Conservation (phyloP, 2,329 filamentous ascomycete species). For the Chaetothyriales sp. region DNA sequence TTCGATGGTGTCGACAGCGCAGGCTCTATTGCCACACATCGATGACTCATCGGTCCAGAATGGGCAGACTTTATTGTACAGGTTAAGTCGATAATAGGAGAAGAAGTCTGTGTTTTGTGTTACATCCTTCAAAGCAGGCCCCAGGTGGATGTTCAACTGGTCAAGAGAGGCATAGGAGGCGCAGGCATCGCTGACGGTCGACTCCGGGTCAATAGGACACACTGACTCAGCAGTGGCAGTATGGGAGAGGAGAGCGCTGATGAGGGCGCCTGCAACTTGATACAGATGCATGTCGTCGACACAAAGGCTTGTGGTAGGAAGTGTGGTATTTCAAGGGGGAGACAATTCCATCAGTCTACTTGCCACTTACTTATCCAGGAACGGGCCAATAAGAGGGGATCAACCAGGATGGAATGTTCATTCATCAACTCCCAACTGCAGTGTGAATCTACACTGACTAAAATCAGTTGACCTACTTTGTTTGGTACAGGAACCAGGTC, state of each 20-base stretch:
- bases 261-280: background rate
- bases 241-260: slow-evolving; percentile 10
- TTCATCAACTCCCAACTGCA: too few species aligned
- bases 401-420: too few species aligned
- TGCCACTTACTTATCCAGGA: too few species aligned
- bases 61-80: slow-evolving; percentile 86
- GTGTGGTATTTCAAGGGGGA: background rate
- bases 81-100: slow-evolving; percentile 86
- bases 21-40: slow-evolving; percentile 94
- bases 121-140: slow-evolving; percentile 62
- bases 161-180: slow-evolving; percentile 87
- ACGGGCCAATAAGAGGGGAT: too few species aligned
- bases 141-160: slow-evolving; percentile 59
- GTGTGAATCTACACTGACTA: too few species aligned
- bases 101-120: slow-evolving; percentile 91
- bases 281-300: background rate
- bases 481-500: too few species aligned
- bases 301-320: background rate
- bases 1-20: slow-evolving; percentile 85
- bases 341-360: too few species aligned
- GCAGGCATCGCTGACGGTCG: slow-evolving; percentile 87
- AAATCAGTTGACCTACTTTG: too few species aligned
- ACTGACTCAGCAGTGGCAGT: slow-evolving; percentile 12
- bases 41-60: slow-evolving; percentile 91
- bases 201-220: slow-evolving; percentile 54